Conservation (phyloP, 1,284 basidiomycete genomes). For the Pseudozyma flocculosa region DNA sequence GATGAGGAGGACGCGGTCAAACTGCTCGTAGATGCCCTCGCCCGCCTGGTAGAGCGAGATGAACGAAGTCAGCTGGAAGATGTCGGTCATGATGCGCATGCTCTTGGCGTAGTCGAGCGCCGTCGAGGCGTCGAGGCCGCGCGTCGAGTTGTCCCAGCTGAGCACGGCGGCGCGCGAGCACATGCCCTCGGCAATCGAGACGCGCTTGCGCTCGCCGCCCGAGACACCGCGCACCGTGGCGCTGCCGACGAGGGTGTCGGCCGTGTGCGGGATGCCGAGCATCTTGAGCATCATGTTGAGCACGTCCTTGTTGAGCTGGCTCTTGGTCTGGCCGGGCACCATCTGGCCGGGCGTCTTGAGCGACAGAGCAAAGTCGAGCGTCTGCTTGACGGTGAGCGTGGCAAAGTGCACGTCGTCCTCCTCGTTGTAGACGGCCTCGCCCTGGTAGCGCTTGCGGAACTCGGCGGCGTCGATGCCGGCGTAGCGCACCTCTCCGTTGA, state of each 20-base stretch:
- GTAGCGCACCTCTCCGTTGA: slow-evolving; percentile 55
- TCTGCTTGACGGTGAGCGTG: slow-evolving; percentile 43
- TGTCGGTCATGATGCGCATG: slow-evolving; percentile 59
- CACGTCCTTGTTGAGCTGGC: slow-evolving; percentile 28
- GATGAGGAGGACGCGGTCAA: slow-evolving; percentile 63
- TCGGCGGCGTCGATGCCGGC: slow-evolving; percentile 63
- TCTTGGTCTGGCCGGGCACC: slow-evolving; percentile 16
- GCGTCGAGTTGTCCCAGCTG: slow-evolving; percentile 60
- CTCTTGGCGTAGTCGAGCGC: slow-evolving; percentile 49
- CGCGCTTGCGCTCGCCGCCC: slow-evolving; percentile 46
- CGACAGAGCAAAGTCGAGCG: slow-evolving; percentile 41
- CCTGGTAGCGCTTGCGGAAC: slow-evolving; percentile 59
- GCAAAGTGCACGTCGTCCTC: slow-evolving; percentile 44
- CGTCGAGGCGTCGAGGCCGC: slow-evolving; percentile 44
- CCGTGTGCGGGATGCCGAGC: slow-evolving; percentile 39
- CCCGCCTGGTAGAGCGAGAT: slow-evolving; percentile 64
- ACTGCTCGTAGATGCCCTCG: slow-evolving; percentile 64
- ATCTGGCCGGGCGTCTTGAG: slow-evolving; percentile 47
- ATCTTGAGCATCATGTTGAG: slow-evolving; percentile 54
- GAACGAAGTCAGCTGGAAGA: slow-evolving; percentile 40
- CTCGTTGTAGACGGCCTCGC: slow-evolving; percentile 42
- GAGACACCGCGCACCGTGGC: slow-evolving; percentile 60
- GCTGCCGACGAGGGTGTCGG: slow-evolving; percentile 43
- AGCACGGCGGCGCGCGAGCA: slow-evolving; percentile 59
- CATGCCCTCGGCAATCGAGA: slow-evolving; percentile 39